A percentile compares a stretch with the other conserved stretches of the same genome.
These are phyloP conservation scores for Penicillium pulvis DNA, from an alignment of 495 filamentous ascomycete genomes.

Conservation along the genomic window DNA sequence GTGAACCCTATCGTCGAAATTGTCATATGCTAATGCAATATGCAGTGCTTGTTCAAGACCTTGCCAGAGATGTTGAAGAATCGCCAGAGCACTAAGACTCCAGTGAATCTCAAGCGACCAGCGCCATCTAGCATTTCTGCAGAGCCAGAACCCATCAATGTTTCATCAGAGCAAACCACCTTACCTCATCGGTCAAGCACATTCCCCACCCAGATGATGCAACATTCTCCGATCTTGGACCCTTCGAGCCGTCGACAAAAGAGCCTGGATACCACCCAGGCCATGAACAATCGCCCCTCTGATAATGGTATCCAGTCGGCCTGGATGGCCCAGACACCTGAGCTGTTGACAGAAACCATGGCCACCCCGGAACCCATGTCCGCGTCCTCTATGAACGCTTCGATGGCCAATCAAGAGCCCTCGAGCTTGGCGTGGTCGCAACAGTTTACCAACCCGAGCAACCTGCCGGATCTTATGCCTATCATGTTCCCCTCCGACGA, in stretches of 20 bases:
- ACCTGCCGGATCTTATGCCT: slow-evolving; percentile 72
- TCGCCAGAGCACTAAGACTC: slow-evolving; percentile 46
- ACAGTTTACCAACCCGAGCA: slow-evolving; percentile 36
- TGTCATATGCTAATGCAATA: not conserved
- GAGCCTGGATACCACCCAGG: slow-evolving; percentile 38
- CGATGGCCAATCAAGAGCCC: slow-evolving; percentile 29
- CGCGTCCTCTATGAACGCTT: slow-evolving; percentile 18
- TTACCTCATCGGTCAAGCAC: slow-evolving; percentile 51
- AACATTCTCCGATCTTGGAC: slow-evolving; percentile 16
- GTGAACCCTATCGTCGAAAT: slow-evolving; percentile 7
- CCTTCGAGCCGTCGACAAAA: slow-evolving; percentile 27
- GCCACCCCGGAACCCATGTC: slow-evolving; percentile 32
- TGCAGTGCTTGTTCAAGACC: slow-evolving; percentile 74
- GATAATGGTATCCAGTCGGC: slow-evolving; percentile 27
- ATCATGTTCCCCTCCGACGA: slow-evolving; percentile 94
- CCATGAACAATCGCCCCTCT: slow-evolving; percentile 22
- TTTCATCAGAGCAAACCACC: slow-evolving; percentile 28
- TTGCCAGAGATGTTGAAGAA: slow-evolving; percentile 70
- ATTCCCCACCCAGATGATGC: slow-evolving; percentile 44
- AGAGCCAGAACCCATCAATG: slow-evolving; percentile 29
- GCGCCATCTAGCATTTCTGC: slow-evolving; percentile 32
- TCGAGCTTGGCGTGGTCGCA: slow-evolving; percentile 32
- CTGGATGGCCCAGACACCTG: slow-evolving; percentile 37
- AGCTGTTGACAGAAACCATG: slow-evolving; percentile 35
- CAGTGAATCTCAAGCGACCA: slow-evolving; percentile 46